Evolutionary conservation across 331 rosid species (phyloP), one percentile per base, ranked within the genome.

Genomic region (Quercus tomentella): DNA sequence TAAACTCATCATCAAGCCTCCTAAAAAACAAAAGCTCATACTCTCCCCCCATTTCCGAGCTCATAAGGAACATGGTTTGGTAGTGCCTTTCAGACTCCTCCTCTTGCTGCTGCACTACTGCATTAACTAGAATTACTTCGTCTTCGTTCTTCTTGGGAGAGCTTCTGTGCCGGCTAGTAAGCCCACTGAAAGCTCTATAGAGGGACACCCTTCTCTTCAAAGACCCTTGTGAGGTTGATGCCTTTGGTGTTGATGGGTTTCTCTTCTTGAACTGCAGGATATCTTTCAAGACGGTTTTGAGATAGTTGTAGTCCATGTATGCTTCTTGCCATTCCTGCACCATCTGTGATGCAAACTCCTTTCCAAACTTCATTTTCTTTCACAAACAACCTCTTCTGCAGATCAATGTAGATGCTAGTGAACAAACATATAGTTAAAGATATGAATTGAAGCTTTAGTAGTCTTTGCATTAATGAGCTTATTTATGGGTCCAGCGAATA

Each of bases 241-340:
- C 84, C 80, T 52, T 74, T 73, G 84, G 15, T 5, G 84, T 20
- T 4, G 85, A 11, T 43, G 65, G 16, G 45, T 72, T 84, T 69
- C 6, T 14, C 57, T 82, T 71, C 20, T 18, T 83, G 65, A 54
- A 73, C 49, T 12, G 28, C 73, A 71, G 35, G 21, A 91, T 71
- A 16, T 80, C 81, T 79, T 87, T 91, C 75, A 89, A 81, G 58
- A 89, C 21, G 20, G 71, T 28, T 73, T 93, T 91, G 63, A 93
- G 89, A n/a, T 58, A 28, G 37, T 66, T 80, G 89, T 91, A 93
- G 76, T 93, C 78, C 94, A 88, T 80, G 87, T 91, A 93, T 54
- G 91, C 94, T 73, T 84, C 91, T 77, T 88, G 86, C 97, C 97
- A 93, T 89, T 93, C 97, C 12, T 79, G 92, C 72, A 91, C 92